Conservation (phyloP, 148 eudicot species). For the Nepenthes gracilis region DNA sequence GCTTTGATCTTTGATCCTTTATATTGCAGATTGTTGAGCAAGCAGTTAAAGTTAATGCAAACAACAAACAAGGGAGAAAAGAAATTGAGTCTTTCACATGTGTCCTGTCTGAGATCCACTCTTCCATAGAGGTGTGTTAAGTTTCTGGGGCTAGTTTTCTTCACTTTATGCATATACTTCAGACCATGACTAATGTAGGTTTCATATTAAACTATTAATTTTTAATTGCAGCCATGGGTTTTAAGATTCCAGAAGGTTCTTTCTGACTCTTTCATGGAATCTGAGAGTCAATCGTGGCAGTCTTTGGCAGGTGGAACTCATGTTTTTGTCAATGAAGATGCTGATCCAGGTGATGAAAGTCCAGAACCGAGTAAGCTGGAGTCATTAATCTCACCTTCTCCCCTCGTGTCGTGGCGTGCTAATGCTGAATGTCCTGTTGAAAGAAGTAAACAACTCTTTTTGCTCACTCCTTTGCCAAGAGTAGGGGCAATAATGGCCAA, state of each 20-base stretch:
- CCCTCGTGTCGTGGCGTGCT: constrained; percentile 94
- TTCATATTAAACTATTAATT: constrained; percentile 5
- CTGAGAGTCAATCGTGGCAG: constrained; percentile 23
- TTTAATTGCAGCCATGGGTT: constrained; percentile 66
- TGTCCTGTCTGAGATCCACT: constrained; percentile 49
- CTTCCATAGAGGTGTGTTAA: constrained; percentile 53
- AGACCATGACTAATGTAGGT: background rate
- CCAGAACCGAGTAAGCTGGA: constrained; percentile 44
- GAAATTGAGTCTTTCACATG: constrained; percentile 55
- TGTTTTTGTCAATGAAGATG: constrained; percentile 13
- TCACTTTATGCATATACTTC: background rate
- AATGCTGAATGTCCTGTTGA: constrained; percentile 39
- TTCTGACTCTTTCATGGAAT: constrained; percentile 12
- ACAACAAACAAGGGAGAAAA: constrained; percentile 18
- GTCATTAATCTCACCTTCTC: constrained; percentile 84
- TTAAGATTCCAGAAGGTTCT: constrained; percentile 50
- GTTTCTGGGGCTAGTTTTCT: background rate
- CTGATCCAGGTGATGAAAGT: constrained; percentile 22
- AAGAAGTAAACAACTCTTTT: constrained; percentile 66
- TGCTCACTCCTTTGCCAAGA: constrained; percentile 77
- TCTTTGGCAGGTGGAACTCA: constrained; percentile 11
- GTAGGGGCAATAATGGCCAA: constrained; percentile 30
- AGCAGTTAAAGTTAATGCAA: constrained; percentile 37
- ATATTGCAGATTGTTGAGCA: constrained; percentile 71
- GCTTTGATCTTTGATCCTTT: background rate